Percentiles rank a stretch among this genome's conserved stretches.
Evolutionary conservation across 495 filamentous ascomycete genomes (phyloP).

Genomic region (Penicillium manginii): DNA sequence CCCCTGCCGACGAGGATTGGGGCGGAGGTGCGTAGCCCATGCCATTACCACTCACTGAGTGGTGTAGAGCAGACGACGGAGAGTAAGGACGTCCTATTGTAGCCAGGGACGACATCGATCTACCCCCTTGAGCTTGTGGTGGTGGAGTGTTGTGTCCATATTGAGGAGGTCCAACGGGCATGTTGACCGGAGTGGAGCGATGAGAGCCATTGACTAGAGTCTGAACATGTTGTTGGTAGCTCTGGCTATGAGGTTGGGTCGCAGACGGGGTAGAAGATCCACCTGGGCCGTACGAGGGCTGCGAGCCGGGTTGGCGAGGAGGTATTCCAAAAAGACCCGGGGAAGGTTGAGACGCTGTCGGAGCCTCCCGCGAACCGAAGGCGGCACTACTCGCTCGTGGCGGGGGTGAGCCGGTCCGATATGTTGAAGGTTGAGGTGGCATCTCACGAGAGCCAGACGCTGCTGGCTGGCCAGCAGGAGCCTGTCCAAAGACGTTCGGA

Average conservation of each 20-base stretch:
- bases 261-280: slow-evolving; percentile 31
- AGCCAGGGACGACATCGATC: slow-evolving; percentile 37
- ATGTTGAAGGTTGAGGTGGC: slow-evolving; percentile 31
- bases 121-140: slow-evolving; percentile 35
- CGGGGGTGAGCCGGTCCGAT: slow-evolving; percentile 42
- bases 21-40: slow-evolving; percentile 41
- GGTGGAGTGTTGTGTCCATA: slow-evolving; percentile 47
- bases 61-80: slow-evolving; percentile 42
- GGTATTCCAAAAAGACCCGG: slow-evolving; percentile 35
- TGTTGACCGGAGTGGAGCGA: slow-evolving; percentile 36
- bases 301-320: slow-evolving; percentile 33
- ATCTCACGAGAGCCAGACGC: slow-evolving; percentile 38
- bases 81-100: slow-evolving; percentile 46
- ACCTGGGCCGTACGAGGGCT: slow-evolving; percentile 33
- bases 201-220: slow-evolving; percentile 45
- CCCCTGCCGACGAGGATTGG: slow-evolving; percentile 24
- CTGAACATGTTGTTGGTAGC: slow-evolving; percentile 49
- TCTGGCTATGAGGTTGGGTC: slow-evolving; percentile 30
- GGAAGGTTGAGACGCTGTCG: slow-evolving; percentile 40
- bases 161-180: slow-evolving; percentile 30
- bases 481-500: slow-evolving; percentile 38
- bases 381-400: slow-evolving; percentile 34
- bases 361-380: slow-evolving; percentile 40
- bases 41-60: slow-evolving; percentile 30
- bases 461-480: slow-evolving; percentile 28